A percentile compares a stretch with the other conserved stretches of the same genome.
Evolutionary conservation across 169 alveolate species (phyloP).

Genomic region (Cryptosporidium tyzzeri): DNA sequence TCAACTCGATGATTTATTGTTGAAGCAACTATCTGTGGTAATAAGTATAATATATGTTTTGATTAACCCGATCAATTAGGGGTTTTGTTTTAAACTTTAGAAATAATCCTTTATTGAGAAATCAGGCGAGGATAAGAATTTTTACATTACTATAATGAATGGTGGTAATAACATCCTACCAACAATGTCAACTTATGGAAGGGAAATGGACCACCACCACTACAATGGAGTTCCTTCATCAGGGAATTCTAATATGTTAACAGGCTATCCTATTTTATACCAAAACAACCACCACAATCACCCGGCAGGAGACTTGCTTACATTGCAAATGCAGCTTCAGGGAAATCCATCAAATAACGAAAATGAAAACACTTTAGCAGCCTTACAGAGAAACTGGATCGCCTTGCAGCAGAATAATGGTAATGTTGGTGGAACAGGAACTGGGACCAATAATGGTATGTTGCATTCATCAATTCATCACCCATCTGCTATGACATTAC

Average conservation of each 20-base stretch:
- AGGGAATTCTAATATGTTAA: slow-evolving; percentile 56
- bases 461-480: slow-evolving; percentile 70
- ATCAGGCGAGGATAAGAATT: slow-evolving; percentile 25
- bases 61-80: not conserved
- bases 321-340: slow-evolving; percentile 72
- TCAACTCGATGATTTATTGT: slow-evolving; percentile 12
- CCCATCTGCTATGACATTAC: slow-evolving; percentile 58
- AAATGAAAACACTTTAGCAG: slow-evolving; percentile 67
- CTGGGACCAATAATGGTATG: slow-evolving; percentile 38
- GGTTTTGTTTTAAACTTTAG: slow-evolving; percentile 23
- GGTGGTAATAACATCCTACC: slow-evolving; percentile 66
- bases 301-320: slow-evolving; percentile 67
- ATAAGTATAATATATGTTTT: slow-evolving; percentile 30
- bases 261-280: slow-evolving; percentile 67
- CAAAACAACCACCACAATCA: slow-evolving; percentile 68
- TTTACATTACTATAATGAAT: slow-evolving; percentile 48
- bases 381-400: slow-evolving; percentile 74
- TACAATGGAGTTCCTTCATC: slow-evolving; percentile 63
- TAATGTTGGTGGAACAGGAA: slow-evolving; percentile 22
- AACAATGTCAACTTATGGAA: slow-evolving; percentile 68
- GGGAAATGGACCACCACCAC: slow-evolving; percentile 73
- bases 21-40: slow-evolving; percentile 15
- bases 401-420: slow-evolving; percentile 69
- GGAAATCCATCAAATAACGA: slow-evolving; percentile 64
- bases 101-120: slow-evolving; percentile 11